Evolutionary conservation across 768 basidiomycete species (phyloP).

Genomic region (Pleurotus giganteus): DNA sequence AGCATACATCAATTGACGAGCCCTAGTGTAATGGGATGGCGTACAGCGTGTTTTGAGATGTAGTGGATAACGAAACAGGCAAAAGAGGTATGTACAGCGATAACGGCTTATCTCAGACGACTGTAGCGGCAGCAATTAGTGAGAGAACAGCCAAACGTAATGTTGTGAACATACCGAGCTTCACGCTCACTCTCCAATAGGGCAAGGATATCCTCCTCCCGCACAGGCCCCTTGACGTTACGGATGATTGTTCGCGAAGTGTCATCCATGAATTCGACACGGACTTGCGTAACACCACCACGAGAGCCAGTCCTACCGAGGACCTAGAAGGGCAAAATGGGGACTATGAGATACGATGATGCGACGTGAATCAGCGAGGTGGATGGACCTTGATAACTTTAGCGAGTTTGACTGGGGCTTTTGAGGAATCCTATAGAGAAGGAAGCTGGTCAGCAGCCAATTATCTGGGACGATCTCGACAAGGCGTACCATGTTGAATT

Average conservation of each 20-base stretch:
- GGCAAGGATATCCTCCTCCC: constrained; percentile 94
- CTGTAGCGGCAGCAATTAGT: background rate
- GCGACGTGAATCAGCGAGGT: background rate
- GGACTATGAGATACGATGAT: constrained; percentile 4
- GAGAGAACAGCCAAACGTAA: background rate
- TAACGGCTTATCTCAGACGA: constrained; percentile 4
- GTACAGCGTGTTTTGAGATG: background rate
- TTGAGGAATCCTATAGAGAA: constrained; percentile 69
- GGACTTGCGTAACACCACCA: constrained; percentile 98
- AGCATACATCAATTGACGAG: background rate
- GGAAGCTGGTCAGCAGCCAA: background rate
- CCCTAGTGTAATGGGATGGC: background rate
- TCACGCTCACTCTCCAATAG: constrained; percentile 98
- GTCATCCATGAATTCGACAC: constrained; percentile 99
- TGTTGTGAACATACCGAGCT: constrained; percentile 77
- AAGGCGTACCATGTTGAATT: constrained; percentile 1
- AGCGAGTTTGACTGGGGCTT: constrained; percentile 95
- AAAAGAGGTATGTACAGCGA: background rate
- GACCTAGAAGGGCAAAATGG: constrained; percentile 52
- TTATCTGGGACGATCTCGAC: background rate
- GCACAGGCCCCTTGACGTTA: constrained; percentile 98
- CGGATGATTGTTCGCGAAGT: constrained; percentile 94
- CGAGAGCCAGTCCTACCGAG: constrained; percentile 98
- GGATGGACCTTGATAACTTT: constrained; percentile 87
- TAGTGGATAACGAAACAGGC: background rate